Evolutionary conservation across 2,329 filamentous ascomycete genomes (phyloP), one percentile per base, ranked within the genome.

Genomic region (Boeremia lycopersici): DNA sequence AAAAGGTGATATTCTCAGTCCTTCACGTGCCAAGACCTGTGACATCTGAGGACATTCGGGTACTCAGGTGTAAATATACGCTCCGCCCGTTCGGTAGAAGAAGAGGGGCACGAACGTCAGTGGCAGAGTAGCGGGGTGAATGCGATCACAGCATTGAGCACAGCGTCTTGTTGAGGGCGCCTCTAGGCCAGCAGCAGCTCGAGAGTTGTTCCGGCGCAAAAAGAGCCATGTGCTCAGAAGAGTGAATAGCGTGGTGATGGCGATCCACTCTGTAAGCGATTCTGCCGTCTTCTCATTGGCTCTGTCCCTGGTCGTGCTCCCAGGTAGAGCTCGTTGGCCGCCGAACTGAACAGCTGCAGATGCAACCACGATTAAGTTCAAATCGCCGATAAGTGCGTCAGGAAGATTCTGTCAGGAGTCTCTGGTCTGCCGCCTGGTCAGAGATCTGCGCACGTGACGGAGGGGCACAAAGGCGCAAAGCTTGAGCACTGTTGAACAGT

Each of bases 231-330:
- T 56, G 44, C 49, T 41, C 39, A 44, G 43, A 54, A 55, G 50
- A 59, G 57, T 60, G 58, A 57, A 61, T 48, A 48, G 47, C 54
- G 48, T 39, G 41, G 51, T 58, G 52, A 53, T 41, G 54, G 43
- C 42, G 52, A 46, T 55, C 46, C 46, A 55, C 52, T 55, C 34
- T 46, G 52, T 55, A 55, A 55, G 57, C 60, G 56, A 61, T 56
- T 53, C 54, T 53, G 38, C 47, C 44, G 31, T 36, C 35, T 48
- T 53, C 39, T 53, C 33, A 61, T 63, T 61, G 60, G 60, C 33
- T 47, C 47, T 30, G 12, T 46, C 30, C 52, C 52, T 47, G 35
- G 52, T 55, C 46, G 42, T 31, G 36, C 41, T 42, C 42, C 41
- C 52, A 33, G 45, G 10, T 46, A 42, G 46, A 25, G 36, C 46